Conservation (phyloP, 2,329 filamentous ascomycete genomes). For the Leptographium lundbergii region DNA sequence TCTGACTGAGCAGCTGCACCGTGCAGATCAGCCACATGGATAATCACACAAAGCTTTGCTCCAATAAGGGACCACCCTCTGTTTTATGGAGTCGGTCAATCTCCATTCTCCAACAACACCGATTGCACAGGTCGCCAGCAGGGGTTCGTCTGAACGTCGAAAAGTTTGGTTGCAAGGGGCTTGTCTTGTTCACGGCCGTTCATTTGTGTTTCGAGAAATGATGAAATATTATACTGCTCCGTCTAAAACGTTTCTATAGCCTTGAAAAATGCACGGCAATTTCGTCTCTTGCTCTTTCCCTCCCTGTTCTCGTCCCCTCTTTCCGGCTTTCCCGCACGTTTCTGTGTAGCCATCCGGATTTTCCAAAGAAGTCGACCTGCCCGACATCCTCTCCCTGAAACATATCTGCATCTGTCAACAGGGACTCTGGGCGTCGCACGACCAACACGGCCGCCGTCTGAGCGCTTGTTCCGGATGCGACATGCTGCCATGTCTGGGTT, state of each 20-base stretch:
- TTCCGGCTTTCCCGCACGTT: background rate
- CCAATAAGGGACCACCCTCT: background rate
- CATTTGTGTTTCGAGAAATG: background rate
- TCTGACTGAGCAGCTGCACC: background rate
- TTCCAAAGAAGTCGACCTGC: background rate
- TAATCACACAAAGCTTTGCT: background rate
- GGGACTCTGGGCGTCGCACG: background rate
- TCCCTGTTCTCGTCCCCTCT: background rate
- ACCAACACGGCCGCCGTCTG: background rate
- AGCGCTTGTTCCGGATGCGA: background rate
- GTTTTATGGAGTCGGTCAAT: background rate
- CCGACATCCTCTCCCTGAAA: background rate
- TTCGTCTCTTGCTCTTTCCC: too few species aligned
- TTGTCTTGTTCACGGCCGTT: background rate
- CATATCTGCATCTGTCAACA: background rate
- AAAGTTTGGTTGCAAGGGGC: background rate
- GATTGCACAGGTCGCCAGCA: background rate
- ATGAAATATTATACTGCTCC: background rate
- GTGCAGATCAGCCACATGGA: background rate
- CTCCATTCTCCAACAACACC: background rate
- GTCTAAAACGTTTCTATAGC: too few species aligned
- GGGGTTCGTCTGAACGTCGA: background rate
- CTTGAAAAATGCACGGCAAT: too few species aligned
- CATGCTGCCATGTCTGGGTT: background rate
- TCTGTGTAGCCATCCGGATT: background rate